phyloP scores from a whole-genome alignment of 768 basidiomycete genomes.

The Russula virescens region DNA sequence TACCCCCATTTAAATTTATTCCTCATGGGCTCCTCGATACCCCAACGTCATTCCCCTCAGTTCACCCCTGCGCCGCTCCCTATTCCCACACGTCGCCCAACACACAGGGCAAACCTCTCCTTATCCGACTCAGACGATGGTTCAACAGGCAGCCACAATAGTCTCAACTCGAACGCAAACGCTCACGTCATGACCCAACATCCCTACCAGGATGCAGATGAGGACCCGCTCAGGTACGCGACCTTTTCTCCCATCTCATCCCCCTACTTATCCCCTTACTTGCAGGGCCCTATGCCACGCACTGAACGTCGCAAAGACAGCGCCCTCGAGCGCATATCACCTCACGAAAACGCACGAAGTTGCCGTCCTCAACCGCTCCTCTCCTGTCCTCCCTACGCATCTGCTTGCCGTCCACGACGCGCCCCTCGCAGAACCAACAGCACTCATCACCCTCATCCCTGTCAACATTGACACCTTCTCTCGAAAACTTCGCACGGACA shows the following conservation, averaged over 20 bases:
- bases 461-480: conserved; percentile 13
- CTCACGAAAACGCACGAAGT: conserved; percentile 20
- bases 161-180: not conserved
- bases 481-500: conserved; percentile 6
- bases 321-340: conserved; percentile 5
- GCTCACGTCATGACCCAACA: conserved; percentile 17
- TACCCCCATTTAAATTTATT: not conserved
- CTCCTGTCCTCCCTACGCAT: conserved; percentile 10
- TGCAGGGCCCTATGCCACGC: conserved; percentile 12
- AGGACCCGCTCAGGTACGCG: conserved; percentile 17
- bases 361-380: conserved; percentile 8
- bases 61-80: conserved; percentile 19
- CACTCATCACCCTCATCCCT: conserved; percentile 9
- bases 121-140: conserved; percentile 11
- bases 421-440: conserved; percentile 3
- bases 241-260: not conserved
- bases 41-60: conserved; percentile 17
- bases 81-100: conserved; percentile 15
- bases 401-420: conserved; percentile 16
- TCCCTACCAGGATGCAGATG: conserved; percentile 17
- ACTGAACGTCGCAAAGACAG: conserved; percentile 12
- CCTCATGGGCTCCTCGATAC: conserved; percentile 2
- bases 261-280: not conserved
- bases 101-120: conserved; percentile 10
- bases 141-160: not conserved